Evolutionary conservation across 1,284 basidiomycete species (phyloP), one percentile per base, ranked within the genome.

Genomic region (Papiliotrema terrestris): DNA sequence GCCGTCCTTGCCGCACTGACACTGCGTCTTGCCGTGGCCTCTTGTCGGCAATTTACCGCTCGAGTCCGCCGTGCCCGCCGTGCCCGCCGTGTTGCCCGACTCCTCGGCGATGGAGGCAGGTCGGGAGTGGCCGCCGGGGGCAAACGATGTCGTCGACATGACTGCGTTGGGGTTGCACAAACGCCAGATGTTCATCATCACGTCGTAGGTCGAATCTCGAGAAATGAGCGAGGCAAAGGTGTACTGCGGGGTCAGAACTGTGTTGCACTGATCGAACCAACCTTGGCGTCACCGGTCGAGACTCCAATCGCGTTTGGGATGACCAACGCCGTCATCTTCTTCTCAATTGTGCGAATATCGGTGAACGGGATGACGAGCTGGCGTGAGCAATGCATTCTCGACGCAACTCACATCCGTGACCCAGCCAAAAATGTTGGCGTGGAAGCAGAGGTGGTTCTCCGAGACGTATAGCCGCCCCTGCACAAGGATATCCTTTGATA

Each of bases 391-490:
- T 20, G 45, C 19, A 14, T 2, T 29, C 19, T 42, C 42, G 25
- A 25, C 3, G 45, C 8, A 23, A 80, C 89, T 75, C 71, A 93
- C 91, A 70, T 96, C 88, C 19, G 94, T 98, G 55, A 97, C 88
- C 95, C 95, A 98, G 45, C 95, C 95, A 76, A 98, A 96, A 52
- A 99, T 97, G 73, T 97, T 98, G 22, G 96, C 94, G 69, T 98
- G 90, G 80, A 98, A 98, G 78, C 91, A 97, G 17, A 98, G 83
- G 72, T 98, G 94, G 75, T 98, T 95, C 77, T 98, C 96, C 1
- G 94, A 98, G 23, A 98, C 91, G 76, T 98, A 98, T 50, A 98
- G 74, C 3, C 95, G 83, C 3, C 95, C 95, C 80, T 98, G 95
- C 32, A 98, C 89, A 26, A 98, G 81, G 63, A 98, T 98, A 74